These are phyloP conservation scores for Paramecium caudatum DNA, from an alignment of 73 alveolate species.

Conservation along the genomic window DNA sequence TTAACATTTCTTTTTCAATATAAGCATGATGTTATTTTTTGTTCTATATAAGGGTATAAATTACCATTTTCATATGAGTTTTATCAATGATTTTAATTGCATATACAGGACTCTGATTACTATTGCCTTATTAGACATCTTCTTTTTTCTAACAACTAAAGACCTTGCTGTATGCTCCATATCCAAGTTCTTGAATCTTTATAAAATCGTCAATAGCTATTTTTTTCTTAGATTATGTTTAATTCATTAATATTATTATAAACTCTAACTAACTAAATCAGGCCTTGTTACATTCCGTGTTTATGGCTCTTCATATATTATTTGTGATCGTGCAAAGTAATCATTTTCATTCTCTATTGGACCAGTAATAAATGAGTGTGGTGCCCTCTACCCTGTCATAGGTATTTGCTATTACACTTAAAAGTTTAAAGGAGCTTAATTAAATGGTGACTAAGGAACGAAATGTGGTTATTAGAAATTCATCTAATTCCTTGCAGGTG, in stretches of 20 bases:
- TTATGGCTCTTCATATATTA: slow-evolving; percentile 31
- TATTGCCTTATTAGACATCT: not conserved
- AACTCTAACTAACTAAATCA: slow-evolving; percentile 51
- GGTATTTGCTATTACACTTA: not conserved
- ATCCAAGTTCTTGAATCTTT: not conserved
- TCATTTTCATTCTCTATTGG: not conserved
- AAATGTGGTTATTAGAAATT: not conserved
- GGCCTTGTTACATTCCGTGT: slow-evolving; percentile 13
- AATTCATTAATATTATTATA: slow-evolving; percentile 35
- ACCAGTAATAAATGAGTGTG: not conserved
- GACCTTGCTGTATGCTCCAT: not conserved
- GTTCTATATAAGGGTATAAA: not conserved
- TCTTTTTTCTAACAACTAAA: not conserved
- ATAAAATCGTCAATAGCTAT: not conserved
- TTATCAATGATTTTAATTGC: slow-evolving; percentile 53
- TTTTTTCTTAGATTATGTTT: not conserved
- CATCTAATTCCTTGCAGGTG: not conserved
- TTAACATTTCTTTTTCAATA: slow-evolving; percentile 69
- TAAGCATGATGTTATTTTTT: slow-evolving; percentile 64
- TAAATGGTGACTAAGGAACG: slow-evolving; percentile 9
- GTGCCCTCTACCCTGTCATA: not conserved
- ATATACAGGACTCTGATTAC: slow-evolving; percentile 16
- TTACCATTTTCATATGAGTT: not conserved
- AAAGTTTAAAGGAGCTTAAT: not conserved
- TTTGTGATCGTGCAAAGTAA: not conserved